These are phyloP conservation scores for Solanum hybrid DNA, from an alignment of 305 asterid genomes.

Conservation along the genomic window DNA sequence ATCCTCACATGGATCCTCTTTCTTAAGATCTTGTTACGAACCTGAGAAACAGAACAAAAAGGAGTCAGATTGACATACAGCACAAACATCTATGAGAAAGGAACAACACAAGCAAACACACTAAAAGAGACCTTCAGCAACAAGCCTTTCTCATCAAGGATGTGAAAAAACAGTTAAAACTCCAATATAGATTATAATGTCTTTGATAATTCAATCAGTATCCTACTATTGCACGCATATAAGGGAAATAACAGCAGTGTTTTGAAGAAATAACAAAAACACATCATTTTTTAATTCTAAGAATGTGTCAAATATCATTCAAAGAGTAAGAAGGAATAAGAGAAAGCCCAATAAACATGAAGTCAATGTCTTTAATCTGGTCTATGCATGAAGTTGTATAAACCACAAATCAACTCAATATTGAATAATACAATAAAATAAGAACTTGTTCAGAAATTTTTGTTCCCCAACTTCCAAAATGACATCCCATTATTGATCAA, in stretches of 20 bases:
- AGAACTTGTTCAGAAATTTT: too few relatives aligned
- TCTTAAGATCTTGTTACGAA: slow-evolving; percentile 51
- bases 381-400: background rate
- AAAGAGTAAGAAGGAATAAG: background rate
- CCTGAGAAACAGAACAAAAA: slow-evolving; percentile 20
- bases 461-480: background rate
- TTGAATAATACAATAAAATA: background rate
- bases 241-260: background rate
- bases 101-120: background rate
- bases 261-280: too few relatives aligned
- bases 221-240: background rate
- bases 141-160: background rate
- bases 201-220: background rate
- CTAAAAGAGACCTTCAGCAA: background rate
- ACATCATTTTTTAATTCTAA: background rate
- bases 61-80: background rate
- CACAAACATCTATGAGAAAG: background rate
- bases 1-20: slow-evolving; percentile 73
- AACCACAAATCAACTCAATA: background rate
- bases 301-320: background rate
- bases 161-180: background rate
- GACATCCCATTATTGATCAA: background rate
- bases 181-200: background rate
- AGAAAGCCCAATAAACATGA: background rate
- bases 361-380: background rate